Evolutionary conservation across 805 yeast genomes (phyloP), one percentile per base, ranked within the genome.

Genomic region (Wickerhamiella vanderwaltii): DNA sequence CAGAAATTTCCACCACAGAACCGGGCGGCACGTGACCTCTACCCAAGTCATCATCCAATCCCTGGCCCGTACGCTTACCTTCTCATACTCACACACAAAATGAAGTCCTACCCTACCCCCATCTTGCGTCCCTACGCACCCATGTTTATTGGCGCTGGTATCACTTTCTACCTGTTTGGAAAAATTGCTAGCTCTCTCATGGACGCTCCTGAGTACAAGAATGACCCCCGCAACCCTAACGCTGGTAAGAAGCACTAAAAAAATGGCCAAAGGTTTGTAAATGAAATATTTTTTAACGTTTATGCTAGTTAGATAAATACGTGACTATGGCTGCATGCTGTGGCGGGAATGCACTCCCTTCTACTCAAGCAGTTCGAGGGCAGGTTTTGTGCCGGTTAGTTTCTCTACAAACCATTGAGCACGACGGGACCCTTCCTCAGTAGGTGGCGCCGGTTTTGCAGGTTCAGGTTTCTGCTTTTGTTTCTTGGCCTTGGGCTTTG

Each of bases 201-300:
- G 64, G 69, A 77, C 71, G 70, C 61, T 47, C 72, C 71, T 49
- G 93, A 83, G 67, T 85, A 77, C 71, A 75, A 78, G 67, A 84
- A 85, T 65, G 95, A 85, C 68, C 95, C 95, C 69, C 82, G 94
- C 73, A 85, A 85, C 72, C 95, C 95, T 62, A 68, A 69, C 51
- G 66, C 65, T 53, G 75, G 75, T 58, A 76, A 67, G 56, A 23
- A 40, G 34, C 48, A 47, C 42, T 47, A 45, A 40, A 24, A 39
- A 19, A 17, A 25, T n/a, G 17, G n/a, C n/a, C n/a, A n/a, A n/a
- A n/a, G n/a, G n/a, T n/a, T n/a, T n/a, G n/a, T n/a, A n/a, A n/a
- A n/a, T 13, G 7, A 13, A 16, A 13, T n/a, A 6, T 30, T 17
- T n/a, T n/a, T n/a, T n/a, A n/a, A n/a, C n/a, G n/a, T 16, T 16